Base-by-base conservation (phyloP, 225 moss, liverwort and hornwort species). In the Asterella californica region DNA sequence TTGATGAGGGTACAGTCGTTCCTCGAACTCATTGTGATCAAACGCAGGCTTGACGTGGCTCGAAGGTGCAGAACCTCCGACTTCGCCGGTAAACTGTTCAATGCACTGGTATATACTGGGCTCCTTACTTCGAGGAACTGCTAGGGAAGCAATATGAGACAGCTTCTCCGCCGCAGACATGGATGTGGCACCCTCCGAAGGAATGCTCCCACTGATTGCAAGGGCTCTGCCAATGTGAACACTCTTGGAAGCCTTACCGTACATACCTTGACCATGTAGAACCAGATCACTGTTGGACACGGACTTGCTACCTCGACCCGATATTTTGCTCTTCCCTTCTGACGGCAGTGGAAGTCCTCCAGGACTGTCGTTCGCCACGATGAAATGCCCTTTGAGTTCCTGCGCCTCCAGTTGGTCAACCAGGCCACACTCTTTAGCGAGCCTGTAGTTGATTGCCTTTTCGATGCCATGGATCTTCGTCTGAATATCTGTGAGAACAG, bases 401-500 rank as follows among this genome's bases (percentile, higher is more conserved):
- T 85, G 85, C 8, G 79, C 81, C 62, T 88, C 83, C 38, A 88
- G 76, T 65, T 88, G 87, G 33, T 88, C 87, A 37, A 83, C 78
- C 30, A 88, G 81, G 15, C 87, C 87, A 54, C 87, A 88, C 70
- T 88, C 85, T 75, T 70, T 81, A 6, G 87, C 67, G 81, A 91
- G 76, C 87, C 90, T 37, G 84, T 88, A 86, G 80, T 86, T 89
- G 79, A 99, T 94, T 76, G 92, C 92, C 60, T 83, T 88, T 76
- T 99, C 97, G 70, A 99, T 94, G 38, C 93, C 94, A 6, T 84
- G 75, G 19, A 99, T 93, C 84, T 99, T 99, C 65, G 89, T 84
- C 52, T 94, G 94, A 66, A 99, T 93, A 18, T 94, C 93, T 0
- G 90, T 87, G 45, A 99, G 86, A 62, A 99, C 86, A 4, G 90